A percentile compares a stretch with the other conserved stretches of the same genome.
These are phyloP conservation scores for Triticum dicoccoides DNA, from an alignment of 176 grass and related monocot genomes.

Conservation along the genomic window DNA sequence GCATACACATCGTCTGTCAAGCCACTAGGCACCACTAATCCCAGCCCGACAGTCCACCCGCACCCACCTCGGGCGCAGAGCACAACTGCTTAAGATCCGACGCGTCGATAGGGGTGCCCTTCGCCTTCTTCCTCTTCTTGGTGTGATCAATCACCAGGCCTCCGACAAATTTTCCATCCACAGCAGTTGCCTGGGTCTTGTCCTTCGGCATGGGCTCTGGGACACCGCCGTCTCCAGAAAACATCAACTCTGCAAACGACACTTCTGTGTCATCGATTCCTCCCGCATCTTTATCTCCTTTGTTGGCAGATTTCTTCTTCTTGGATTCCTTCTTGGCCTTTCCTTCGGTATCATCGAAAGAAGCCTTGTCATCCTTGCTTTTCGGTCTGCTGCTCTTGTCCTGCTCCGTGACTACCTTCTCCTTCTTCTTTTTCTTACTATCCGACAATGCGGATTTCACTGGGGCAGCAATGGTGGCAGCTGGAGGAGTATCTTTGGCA, in stretches of 20 bases:
- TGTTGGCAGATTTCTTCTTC: conserved; percentile 30
- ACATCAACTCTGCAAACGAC: conserved; percentile 59
- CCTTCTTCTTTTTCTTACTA: conserved; percentile 31
- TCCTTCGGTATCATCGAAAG: conserved; percentile 3
- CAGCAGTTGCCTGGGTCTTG: conserved; percentile 26
- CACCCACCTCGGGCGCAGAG: conserved; percentile 45
- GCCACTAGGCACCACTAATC: conserved; percentile 10
- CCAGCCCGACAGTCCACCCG: conserved; percentile 66
- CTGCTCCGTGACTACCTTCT: conserved; percentile 15
- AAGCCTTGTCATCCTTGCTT: conserved; percentile 29
- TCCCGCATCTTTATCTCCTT: conserved; percentile 38
- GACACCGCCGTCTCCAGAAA: conserved; percentile 17
- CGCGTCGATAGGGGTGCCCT: conserved; percentile 22
- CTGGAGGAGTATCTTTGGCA: background rate
- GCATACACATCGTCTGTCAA: background rate
- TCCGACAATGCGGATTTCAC: conserved; percentile 28
- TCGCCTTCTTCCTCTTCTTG: conserved; percentile 67
- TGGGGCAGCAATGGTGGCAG: background rate
- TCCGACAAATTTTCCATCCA: conserved; percentile 27
- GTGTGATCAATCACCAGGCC: conserved; percentile 70
- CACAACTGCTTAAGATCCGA: conserved; percentile 49
- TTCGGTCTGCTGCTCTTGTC: conserved; percentile 31
- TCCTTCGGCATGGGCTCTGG: conserved; percentile 30
- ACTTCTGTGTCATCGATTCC: conserved; percentile 61
- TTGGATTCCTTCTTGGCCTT: conserved; percentile 40